These are phyloP conservation scores for Pleurotus tuoliensis DNA, from an alignment of 768 basidiomycete genomes.

Conservation along the genomic window DNA sequence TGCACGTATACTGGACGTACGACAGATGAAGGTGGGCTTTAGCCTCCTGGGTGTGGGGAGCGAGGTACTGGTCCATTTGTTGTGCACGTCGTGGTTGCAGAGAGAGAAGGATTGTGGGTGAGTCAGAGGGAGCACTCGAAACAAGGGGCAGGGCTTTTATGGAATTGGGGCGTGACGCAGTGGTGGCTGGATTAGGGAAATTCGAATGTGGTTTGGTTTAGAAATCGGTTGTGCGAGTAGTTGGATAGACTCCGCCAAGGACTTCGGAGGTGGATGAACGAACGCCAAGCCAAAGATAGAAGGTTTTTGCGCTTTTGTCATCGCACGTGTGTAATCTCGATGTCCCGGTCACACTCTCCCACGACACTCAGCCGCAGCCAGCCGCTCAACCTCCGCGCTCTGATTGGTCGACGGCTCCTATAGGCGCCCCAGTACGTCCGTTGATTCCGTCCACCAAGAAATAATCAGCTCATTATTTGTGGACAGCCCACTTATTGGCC, in stretches of 20 bases:
- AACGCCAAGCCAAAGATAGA: neutral
- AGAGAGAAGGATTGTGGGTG: conserved; percentile 2
- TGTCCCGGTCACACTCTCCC: neutral
- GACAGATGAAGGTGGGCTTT: conserved; percentile 63
- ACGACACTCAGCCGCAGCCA: neutral
- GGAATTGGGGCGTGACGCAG: conserved; percentile 4
- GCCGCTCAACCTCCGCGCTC: conserved; percentile 4
- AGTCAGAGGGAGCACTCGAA: neutral
- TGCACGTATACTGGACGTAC: conserved; percentile 35
- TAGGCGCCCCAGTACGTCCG: too few species aligned
- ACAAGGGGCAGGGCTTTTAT: conserved; percentile 1
- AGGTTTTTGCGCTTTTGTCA: neutral
- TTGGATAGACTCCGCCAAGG: conserved; percentile 1
- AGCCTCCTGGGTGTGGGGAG: conserved; percentile 73
- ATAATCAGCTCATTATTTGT: too few species aligned
- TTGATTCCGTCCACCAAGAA: too few species aligned
- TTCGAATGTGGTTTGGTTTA: neutral
- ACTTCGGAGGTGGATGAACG: conserved; percentile 4
- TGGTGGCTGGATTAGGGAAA: conserved; percentile 28
- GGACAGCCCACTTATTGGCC: neutral
- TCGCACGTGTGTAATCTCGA: neutral
- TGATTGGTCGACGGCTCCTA: neutral
- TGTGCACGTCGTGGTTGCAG: conserved; percentile 1
- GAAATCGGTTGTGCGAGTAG: neutral
- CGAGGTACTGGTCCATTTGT: conserved; percentile 66